These are phyloP conservation scores for Senna siamea DNA, from an alignment of 306 rosid species.

Conservation along the genomic window DNA sequence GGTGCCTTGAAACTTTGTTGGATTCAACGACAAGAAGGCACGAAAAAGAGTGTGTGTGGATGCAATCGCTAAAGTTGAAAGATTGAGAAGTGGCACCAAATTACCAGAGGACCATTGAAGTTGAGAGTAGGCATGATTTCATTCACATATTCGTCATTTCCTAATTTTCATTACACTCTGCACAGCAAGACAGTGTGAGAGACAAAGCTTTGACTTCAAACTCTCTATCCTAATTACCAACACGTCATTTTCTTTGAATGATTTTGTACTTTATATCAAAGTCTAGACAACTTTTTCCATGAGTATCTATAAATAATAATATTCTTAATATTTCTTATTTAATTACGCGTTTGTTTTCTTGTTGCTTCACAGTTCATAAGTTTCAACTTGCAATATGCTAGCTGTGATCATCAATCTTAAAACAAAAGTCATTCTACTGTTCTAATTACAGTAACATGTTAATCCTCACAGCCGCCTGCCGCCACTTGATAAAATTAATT, in stretches of 20 bases:
- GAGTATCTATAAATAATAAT: neutral
- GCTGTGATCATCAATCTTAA: neutral
- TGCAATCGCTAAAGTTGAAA: constrained; percentile 17
- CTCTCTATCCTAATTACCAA: constrained; percentile 16
- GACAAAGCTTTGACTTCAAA: constrained; percentile 22
- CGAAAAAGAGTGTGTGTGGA: constrained; percentile 52
- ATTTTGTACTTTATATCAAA: constrained; percentile 23
- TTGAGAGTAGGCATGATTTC: neutral
- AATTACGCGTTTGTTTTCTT: neutral
- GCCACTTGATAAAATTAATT: neutral
- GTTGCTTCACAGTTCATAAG: neutral
- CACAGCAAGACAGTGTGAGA: constrained; percentile 6
- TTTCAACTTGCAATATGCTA: neutral
- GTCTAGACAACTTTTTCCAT: neutral
- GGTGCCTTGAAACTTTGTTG: too few relatives aligned
- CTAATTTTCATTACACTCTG: too few relatives aligned
- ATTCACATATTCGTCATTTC: constrained; percentile 39
- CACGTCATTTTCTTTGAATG: constrained; percentile 48
- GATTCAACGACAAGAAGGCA: neutral
- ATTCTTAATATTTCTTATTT: neutral
- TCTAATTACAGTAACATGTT: neutral
- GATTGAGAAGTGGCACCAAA: constrained; percentile 19
- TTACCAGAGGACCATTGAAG: constrained; percentile 17
- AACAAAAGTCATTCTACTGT: neutral
- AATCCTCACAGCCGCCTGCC: neutral